A percentile compares a stretch with the other conserved stretches of the same genome.
Evolutionary conservation across 352 stramenopile genomes (phyloP).

Genomic region (Halophytophthora polymorphica): DNA sequence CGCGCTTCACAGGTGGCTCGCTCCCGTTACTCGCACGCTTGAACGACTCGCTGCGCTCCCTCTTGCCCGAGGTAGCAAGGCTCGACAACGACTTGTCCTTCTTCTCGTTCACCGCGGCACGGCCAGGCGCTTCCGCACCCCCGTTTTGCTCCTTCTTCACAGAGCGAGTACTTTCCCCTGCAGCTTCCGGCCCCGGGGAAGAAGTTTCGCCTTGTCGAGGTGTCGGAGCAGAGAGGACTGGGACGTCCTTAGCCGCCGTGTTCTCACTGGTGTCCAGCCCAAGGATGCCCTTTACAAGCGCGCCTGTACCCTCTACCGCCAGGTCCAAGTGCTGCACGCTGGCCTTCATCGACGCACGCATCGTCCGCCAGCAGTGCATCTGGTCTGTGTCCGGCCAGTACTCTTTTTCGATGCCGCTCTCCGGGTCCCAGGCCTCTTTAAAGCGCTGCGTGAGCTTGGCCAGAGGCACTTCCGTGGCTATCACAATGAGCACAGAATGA

Average conservation of each 20-base stretch:
- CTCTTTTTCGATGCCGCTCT: slow-evolving; percentile 94
- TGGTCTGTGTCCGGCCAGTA: slow-evolving; percentile 95
- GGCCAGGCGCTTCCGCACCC: slow-evolving; percentile 1
- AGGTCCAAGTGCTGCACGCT: slow-evolving; percentile 73
- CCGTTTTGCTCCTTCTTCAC: slow-evolving; percentile 20
- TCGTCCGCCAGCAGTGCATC: slow-evolving; percentile 84
- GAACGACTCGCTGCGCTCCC: slow-evolving; percentile 35
- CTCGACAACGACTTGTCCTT: slow-evolving; percentile 8
- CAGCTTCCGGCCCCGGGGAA: slow-evolving; percentile 3
- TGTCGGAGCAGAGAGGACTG: slow-evolving; percentile 5
- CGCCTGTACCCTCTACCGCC: slow-evolving; percentile 51
- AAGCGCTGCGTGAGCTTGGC: slow-evolving; percentile 86
- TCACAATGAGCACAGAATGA: neutral
- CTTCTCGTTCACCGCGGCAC: slow-evolving; percentile 1
- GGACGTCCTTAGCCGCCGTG: slow-evolving; percentile 11
- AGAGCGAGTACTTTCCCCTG: neutral
- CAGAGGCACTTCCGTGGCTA: slow-evolving; percentile 69
- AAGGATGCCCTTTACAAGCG: slow-evolving; percentile 73
- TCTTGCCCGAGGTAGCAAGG: slow-evolving; percentile 10
- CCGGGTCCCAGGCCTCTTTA: slow-evolving; percentile 92
- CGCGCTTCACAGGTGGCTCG: slow-evolving; percentile 29
- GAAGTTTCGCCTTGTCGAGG: slow-evolving; percentile 1
- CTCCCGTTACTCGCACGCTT: slow-evolving; percentile 20
- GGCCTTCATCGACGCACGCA: slow-evolving; percentile 73
- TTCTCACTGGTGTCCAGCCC: slow-evolving; percentile 26